Evolutionary conservation across 192 early-diverging fungal genomes (phyloP), one percentile per base, ranked within the genome.

Genomic region (Umbelopsis ramanniana): DNA sequence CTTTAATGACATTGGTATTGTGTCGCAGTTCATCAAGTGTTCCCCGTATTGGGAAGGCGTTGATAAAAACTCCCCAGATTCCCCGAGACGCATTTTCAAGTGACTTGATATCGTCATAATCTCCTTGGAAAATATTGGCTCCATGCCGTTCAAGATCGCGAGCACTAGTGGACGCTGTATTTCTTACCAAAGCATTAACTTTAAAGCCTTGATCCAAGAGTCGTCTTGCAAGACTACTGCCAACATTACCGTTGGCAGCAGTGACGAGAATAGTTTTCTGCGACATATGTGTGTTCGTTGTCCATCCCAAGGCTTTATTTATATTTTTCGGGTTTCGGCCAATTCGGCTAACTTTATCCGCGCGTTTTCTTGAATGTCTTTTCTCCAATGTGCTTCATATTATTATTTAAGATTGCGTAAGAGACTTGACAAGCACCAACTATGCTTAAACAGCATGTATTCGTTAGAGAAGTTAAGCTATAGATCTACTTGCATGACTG

Each of bases 11-110:
- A 38, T 54, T 70, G 3, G 52, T 52, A 35, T n/a, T 35, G 40
- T 48, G 37, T n/a, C 1, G 14, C 33, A 35, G 17, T 48, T 70
- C 52, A 53, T 70, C 69, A 10, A 53, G n/a, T 12, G 45, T 70
- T 8, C 38, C 15, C 14, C 74, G 43, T 40, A 60, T 68, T 53
- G 55, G 69, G 12, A 74, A 66, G 46, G 40, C 76, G 33, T 54
- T 67, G 14, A 70, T 40, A 57, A 69, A 74, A 21, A 71, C 53
- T 69, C 81, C 81, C 3, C 7, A 55, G n/a, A 55, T 55, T 4
- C 53, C 53, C 9, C 26, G 4, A 12, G 53, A n/a, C n/a, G 53
- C 53, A 3, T n/a, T 24, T 26, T 55, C 24, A 11, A 55, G n/a
- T 0, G 53, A 55, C 12, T n/a, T 11, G 10, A 55, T 12, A 26